Conservation (phyloP, 192 early-diverging fungal genomes). For the Umbelopsis isabellina region DNA sequence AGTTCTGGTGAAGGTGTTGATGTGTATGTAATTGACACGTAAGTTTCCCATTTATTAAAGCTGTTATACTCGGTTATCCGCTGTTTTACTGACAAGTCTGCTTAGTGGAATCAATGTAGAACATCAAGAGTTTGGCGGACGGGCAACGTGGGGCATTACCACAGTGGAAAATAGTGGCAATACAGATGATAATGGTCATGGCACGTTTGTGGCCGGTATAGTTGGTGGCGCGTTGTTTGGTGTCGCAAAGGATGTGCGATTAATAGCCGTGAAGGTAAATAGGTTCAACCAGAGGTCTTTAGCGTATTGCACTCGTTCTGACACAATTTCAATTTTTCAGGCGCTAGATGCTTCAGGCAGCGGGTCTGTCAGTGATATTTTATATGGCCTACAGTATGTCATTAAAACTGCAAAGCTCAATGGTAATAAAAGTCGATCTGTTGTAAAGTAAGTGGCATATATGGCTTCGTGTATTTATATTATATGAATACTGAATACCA, state of each 20-base stretch:
- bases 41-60: neutral
- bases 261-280: constrained; percentile 75
- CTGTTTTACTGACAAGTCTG: neutral
- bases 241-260: constrained; percentile 73
- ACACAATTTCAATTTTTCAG: neutral
- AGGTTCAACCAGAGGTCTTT: neutral
- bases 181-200: constrained; percentile 57
- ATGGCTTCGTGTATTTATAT: constrained; percentile 2
- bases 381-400: constrained; percentile 48
- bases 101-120: constrained; percentile 48
- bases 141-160: constrained; percentile 56
- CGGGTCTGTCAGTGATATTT: constrained; percentile 42
- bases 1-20: constrained; percentile 46
- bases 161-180: constrained; percentile 38
- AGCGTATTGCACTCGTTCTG: neutral
- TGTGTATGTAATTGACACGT: constrained; percentile 70
- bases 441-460: constrained; percentile 25
- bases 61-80: neutral
- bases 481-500: constrained; percentile 25
- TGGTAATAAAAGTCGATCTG: constrained; percentile 1
- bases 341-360: constrained; percentile 44
- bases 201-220: constrained; percentile 58
- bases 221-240: constrained; percentile 62
- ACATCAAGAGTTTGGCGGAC: constrained; percentile 56
- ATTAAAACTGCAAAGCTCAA: neutral